These are phyloP conservation scores for Excoecaria agallocha DNA, from an alignment of 345 rosid genomes.

Conservation along the genomic window DNA sequence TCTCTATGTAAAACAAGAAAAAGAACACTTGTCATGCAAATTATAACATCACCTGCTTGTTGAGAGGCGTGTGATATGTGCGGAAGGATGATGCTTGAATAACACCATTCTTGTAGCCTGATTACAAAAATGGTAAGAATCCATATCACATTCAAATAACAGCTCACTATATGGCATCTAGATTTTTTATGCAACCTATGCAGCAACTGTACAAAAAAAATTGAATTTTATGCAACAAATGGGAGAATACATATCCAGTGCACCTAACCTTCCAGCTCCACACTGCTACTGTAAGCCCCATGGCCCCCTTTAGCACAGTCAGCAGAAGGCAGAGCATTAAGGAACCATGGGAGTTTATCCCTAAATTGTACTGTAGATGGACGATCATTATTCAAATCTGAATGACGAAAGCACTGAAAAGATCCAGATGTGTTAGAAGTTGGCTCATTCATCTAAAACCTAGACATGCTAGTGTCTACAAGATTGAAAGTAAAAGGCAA, in stretches of 20 bases:
- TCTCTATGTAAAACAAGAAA: conserved; percentile 9
- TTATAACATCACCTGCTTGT: conserved; percentile 66
- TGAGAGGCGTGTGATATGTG: conserved; percentile 94
- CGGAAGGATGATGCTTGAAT: conserved; percentile 95
- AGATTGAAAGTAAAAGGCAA: conserved; percentile 1
- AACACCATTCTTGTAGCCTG: conserved; percentile 75
- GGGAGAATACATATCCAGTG: conserved; percentile 14
- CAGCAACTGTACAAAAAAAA: not conserved
- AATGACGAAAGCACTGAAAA: conserved; percentile 88
- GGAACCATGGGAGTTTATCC: conserved; percentile 99
- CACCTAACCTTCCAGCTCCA: conserved; percentile 70
- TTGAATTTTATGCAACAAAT: not conserved
- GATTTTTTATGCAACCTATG: conserved; percentile 4
- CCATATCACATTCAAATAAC: not conserved
- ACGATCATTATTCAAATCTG: conserved; percentile 77
- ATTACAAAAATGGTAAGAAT: conserved; percentile 11
- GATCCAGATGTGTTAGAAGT: conserved; percentile 21
- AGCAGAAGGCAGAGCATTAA: conserved; percentile 84
- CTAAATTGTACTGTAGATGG: conserved; percentile 80
- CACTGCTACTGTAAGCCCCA: conserved; percentile 93
- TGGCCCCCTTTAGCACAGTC: conserved; percentile 99
- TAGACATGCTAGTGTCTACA: conserved; percentile 7
- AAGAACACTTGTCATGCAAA: conserved; percentile 1
- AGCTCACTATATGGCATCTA: not conserved
- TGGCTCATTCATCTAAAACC: conserved; percentile 8